Evolutionary conservation across 139 green algal genomes (phyloP).

Genomic region (Picochlorum sp.): DNA sequence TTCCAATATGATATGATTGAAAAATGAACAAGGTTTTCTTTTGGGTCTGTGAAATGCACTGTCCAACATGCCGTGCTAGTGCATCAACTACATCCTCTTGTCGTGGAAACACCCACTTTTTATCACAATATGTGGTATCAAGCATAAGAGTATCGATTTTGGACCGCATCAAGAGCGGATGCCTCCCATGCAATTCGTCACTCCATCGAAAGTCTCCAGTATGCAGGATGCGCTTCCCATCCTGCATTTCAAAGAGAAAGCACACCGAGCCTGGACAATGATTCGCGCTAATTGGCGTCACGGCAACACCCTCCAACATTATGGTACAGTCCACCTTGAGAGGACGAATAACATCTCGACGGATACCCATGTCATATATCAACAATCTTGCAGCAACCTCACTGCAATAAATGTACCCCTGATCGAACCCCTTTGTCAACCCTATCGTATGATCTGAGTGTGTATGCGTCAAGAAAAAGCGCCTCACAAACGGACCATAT

Average conservation of each 20-base stretch:
- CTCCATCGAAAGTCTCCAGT: slow-evolving; percentile 63
- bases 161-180: slow-evolving; percentile 30
- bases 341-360: slow-evolving; percentile 16
- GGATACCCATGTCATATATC: slow-evolving; percentile 38
- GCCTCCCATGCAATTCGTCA: slow-evolving; percentile 27
- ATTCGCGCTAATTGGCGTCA: slow-evolving; percentile 68
- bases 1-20: slow-evolving; percentile 81
- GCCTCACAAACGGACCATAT: slow-evolving; percentile 36
- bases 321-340: slow-evolving; percentile 26
- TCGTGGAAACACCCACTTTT: slow-evolving; percentile 43
- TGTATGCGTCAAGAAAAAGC: slow-evolving; percentile 73
- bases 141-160: slow-evolving; percentile 53
- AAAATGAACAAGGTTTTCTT: slow-evolving; percentile 80
- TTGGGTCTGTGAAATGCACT: slow-evolving; percentile 69
- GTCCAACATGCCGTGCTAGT: slow-evolving; percentile 20
- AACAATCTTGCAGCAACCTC: slow-evolving; percentile 43
- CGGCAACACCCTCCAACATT: slow-evolving; percentile 33
- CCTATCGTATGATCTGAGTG: slow-evolving; percentile 71
- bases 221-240: slow-evolving; percentile 49
- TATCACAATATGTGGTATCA: slow-evolving; percentile 71
- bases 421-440: slow-evolving; percentile 34
- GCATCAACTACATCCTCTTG: slow-evolving; percentile 46
- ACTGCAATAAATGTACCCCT: slow-evolving; percentile 52
- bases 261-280: slow-evolving; percentile 68
- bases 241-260: slow-evolving; percentile 51